Conservation (phyloP, 2,329 filamentous ascomycete genomes). For the Hysterium pulicare region DNA sequence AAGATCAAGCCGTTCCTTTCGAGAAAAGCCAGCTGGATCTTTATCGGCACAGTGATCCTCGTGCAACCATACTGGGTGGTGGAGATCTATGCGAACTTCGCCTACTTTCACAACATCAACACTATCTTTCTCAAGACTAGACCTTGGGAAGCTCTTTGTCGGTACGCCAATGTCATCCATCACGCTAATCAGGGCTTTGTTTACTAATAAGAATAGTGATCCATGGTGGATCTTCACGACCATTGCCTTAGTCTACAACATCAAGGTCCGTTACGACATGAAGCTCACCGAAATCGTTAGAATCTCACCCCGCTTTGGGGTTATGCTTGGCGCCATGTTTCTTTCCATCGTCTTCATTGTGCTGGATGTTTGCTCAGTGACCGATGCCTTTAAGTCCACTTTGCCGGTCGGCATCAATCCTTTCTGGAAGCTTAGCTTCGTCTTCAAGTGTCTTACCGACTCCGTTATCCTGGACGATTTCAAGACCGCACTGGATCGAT, state of each 20-base stretch:
- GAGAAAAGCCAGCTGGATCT: conserved; percentile 49
- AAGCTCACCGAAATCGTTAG: conserved; percentile 55
- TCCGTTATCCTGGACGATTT: conserved; percentile 66
- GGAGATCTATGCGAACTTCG: conserved; percentile 64
- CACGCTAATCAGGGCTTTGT: neutral
- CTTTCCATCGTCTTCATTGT: conserved; percentile 60
- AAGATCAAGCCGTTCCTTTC: conserved; percentile 61
- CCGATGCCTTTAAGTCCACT: conserved; percentile 41
- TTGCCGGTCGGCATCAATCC: conserved; percentile 58
- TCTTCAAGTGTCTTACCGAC: conserved; percentile 67
- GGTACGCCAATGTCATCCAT: conserved; percentile 35
- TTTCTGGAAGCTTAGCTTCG: conserved; percentile 62
- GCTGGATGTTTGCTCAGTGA: conserved; percentile 60
- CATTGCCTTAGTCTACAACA: conserved; percentile 59
- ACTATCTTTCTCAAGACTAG: conserved; percentile 54
- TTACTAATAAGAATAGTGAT: conserved; percentile 41
- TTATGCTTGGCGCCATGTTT: conserved; percentile 60
- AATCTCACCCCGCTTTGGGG: conserved; percentile 61
- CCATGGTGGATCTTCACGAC: conserved; percentile 68
- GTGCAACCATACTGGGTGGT: conserved; percentile 63
- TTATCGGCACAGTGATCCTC: conserved; percentile 57
- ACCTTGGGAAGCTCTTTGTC: conserved; percentile 59
- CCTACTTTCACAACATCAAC: conserved; percentile 58
- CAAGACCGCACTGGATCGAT: conserved; percentile 54
- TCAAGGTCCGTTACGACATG: conserved; percentile 61